Conservation (phyloP, 148 eudicot species). For the Diospyros kaki region DNA sequence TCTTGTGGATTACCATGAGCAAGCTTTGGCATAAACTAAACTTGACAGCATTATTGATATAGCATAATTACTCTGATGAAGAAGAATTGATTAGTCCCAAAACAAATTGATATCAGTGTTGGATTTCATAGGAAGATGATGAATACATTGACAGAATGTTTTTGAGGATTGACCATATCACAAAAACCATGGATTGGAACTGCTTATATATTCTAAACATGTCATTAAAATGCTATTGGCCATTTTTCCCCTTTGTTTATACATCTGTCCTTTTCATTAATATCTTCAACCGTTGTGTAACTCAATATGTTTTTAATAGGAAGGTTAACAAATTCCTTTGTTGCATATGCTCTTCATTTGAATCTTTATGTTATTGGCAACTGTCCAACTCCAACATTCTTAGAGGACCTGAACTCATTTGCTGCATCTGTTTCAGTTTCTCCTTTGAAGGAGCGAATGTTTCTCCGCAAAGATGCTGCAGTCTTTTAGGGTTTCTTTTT, state of each 20-base stretch:
- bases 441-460: not conserved
- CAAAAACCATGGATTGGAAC: not conserved
- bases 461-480: too few relatives aligned
- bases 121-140: not conserved
- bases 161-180: not conserved
- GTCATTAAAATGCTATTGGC: not conserved
- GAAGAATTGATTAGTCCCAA: not conserved
- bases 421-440: not conserved
- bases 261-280: not conserved
- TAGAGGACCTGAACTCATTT: not conserved
- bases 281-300: not conserved
- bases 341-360: not conserved
- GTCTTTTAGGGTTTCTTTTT: too few relatives aligned
- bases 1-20: not conserved
- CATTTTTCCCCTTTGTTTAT: not conserved
- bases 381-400: not conserved
- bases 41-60: not conserved
- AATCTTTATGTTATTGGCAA: not conserved
- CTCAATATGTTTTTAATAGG: not conserved
- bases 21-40: not conserved
- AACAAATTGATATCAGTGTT: not conserved
- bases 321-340: not conserved
- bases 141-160: not conserved
- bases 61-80: not conserved
- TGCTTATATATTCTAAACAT: not conserved